Conservation (phyloP, 352 stramenopile species). For the Globisporangium solare region DNA sequence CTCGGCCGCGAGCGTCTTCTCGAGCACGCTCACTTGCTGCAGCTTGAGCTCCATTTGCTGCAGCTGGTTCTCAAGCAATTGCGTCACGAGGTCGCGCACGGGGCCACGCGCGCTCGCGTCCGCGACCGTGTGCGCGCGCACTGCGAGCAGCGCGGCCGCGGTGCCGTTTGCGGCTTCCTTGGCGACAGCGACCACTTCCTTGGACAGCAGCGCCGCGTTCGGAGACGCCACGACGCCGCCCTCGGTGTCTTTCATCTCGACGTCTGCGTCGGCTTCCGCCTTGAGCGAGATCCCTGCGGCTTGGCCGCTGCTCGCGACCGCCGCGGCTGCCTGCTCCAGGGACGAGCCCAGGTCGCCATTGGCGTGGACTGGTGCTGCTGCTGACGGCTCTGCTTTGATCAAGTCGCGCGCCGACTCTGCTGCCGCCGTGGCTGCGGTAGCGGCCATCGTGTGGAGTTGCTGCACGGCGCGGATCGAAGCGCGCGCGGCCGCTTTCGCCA, state of each 20-base stretch:
- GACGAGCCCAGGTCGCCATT: constrained; percentile 12
- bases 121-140: constrained; percentile 42
- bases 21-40: constrained; percentile 56
- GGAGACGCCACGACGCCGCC: background rate
- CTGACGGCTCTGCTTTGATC: constrained; percentile 7
- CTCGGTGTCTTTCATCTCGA: constrained; percentile 29
- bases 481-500: constrained; percentile 64
- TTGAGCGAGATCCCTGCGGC: constrained; percentile 45
- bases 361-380: constrained; percentile 2
- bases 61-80: constrained; percentile 67
- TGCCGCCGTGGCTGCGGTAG: background rate
- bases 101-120: constrained; percentile 33
- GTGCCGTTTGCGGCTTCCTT: constrained; percentile 63
- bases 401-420: background rate
- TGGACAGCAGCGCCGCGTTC: constrained; percentile 23
- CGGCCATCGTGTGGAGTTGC: constrained; percentile 51
- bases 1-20: constrained; percentile 47
- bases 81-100: constrained; percentile 45
- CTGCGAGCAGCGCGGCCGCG: constrained; percentile 51
- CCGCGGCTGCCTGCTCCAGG: constrained; percentile 31
- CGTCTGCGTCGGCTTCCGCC: constrained; percentile 37
- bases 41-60: constrained; percentile 79
- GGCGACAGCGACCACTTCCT: constrained; percentile 54
- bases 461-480: constrained; percentile 61
- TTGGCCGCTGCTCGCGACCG: constrained; percentile 33